Evolutionary conservation across 78 protist genomes (phyloP), one percentile per base, ranked within the genome.

Genomic region (Bigelowiella natans): DNA sequence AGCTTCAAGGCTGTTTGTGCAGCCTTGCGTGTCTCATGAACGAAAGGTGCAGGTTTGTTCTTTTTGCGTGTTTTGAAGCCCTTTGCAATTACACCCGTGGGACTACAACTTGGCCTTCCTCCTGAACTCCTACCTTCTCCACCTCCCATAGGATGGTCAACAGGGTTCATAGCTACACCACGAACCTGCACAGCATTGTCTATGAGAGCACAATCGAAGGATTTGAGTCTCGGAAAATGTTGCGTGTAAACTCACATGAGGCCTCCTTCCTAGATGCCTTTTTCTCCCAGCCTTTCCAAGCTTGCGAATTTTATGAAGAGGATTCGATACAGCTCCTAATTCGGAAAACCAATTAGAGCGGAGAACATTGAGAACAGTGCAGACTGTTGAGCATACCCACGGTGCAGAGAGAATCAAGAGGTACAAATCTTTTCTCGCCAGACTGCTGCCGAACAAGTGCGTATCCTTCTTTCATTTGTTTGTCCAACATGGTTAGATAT

Each of bases 241-340:
- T 26, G 7, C 18, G 18, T 51, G 73, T 51, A 18, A 26, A 18
- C 18, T 7, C 18, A 51, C 73, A 51, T 51, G 73, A 18, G 73
- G 73, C 73, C 73, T 51, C 18, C 73, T 7, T 51, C 73, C 73
- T 26, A 51, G 73, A 51, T 51, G 73, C 7, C 73, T 7, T 18
- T 51, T 30, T 34, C 86, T 83, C 39, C 86, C 86, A 34, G 86
- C 86, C 86, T 83, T 83, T 3, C 86, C 86, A 83, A 83, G 86
- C 86, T 83, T 83, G 3, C 31, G 38, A 31, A 7, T 7, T 26
- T 83, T 83, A 28, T 7, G 38, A 29, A 83, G 11, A 3, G 86
- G 86, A 28, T 83, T 83, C 3, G 86, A 83, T 26, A 83, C 86
- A 2, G 86, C 7, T 3, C 86, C 86, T 51, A n/a, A n/a, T n/a